Evolutionary conservation across 2,329 filamentous ascomycete genomes (phyloP), one percentile per base, ranked within the genome.

Genomic region (Pyrenophora seminiperda): DNA sequence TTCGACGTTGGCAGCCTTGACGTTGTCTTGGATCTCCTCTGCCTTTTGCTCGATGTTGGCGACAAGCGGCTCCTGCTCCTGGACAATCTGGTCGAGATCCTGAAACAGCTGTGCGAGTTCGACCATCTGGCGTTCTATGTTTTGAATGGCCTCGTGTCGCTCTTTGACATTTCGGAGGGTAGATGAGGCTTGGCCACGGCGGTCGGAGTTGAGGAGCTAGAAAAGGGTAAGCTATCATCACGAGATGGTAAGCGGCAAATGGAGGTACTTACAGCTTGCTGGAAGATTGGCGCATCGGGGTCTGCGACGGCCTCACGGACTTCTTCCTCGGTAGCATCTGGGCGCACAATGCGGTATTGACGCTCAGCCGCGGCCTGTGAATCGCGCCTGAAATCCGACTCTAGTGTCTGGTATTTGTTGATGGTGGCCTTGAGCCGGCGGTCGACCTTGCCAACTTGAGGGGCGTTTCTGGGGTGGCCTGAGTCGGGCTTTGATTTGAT

Each of bases 61-160:
- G 29, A 97, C 85, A 22, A 88, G 81, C 13, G 83, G 86, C 64
- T 96, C 92, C 74, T 97, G 93, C 77, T 96, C 86, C 29, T 91
- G 81, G 53, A 97, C 87, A 41, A 96, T 79, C 24, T 86, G 85
- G 62, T 96, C 90, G 77, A 97, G 87, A 62, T 97, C 88, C 70
- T 91, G 84, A 83, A 97, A 96, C 46, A 97, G 79, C 74, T 94
- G 85, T 5, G 89, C 85, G 48, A 99, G 80, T 75, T 96, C 89
- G 9, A 90, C 85, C 83, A 97, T 89, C 71, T 95, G 89, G 68
- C 84, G 81, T 78, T 96, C 91, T 68, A 97, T 96, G 81, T 95
- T 93, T 75, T 91, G 84, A 61, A 99, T 89, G 33, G 90, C 91
- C 43, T 85, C 85, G 73, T 96, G 91, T 60, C 94, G 88, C 67